Evolutionary conservation across 192 early-diverging fungal species (phyloP), one percentile per base, ranked within the genome.

Genomic region (Backusella circina): DNA sequence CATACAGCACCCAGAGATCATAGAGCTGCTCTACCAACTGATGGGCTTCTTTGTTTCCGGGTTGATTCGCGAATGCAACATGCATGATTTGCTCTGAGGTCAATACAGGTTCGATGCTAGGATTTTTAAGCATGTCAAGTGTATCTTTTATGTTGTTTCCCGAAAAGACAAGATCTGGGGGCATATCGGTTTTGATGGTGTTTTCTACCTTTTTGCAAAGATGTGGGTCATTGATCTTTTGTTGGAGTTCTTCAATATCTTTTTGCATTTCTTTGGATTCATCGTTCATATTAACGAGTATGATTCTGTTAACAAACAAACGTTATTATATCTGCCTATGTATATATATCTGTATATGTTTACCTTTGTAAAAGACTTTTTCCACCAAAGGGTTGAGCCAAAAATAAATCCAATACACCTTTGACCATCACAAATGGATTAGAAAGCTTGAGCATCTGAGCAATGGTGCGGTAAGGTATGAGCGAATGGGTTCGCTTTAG

Each of bases 381-480:
- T 5, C 79, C 76, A 26, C 88, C 88, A 76, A 89, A 87, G 5
- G 88, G 88, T 38, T 89, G 88, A 1, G 88, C 86, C 51, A 89
- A 66, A 65, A 89, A 89, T 18, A 89, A 57, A 74, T 89, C 86
- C 68, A 89, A 69, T 12, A 88, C 77, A 23, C 85, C 86, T 38
- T 84, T 89, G 71, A 89, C 80, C 81, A 89, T 82, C 0, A 75
- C 73, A 77, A 89, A 78, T 7, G 88, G 88, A 67, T 89, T 89
- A 9, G 86, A 89, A 8, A 86, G 37, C 65, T 86, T 87, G 57
- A 89, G 74, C 30, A 87, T 72, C 15, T 78, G 77, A 57, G 84
- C 82, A 64, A 89, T 80, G 10, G 85, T 72, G 30, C 79, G 70
- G 73, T 89, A 89, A 9, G 88, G 88, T 72, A 89, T 81, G 65